Evolutionary conservation across 1,284 basidiomycete genomes (phyloP).

Genomic region (Cryptococcus sp.): DNA sequence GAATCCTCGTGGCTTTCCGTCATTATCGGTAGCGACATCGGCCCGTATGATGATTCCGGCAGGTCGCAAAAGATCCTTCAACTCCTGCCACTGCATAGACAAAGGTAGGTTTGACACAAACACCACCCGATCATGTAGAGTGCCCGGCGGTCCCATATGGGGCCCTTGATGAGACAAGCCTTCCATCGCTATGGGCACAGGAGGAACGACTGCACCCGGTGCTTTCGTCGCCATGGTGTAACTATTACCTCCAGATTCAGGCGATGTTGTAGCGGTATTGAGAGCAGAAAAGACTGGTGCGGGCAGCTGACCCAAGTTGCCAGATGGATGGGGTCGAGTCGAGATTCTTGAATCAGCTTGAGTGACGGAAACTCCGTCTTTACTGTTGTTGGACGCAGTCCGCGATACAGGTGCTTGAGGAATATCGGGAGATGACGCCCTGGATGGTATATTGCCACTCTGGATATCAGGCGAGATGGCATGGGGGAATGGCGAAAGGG

Average conservation of each 20-base stretch:
- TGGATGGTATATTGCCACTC: not conserved
- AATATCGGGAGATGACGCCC: not conserved
- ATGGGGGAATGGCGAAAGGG: not conserved
- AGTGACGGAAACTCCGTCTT: not conserved
- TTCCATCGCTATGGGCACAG: constrained; percentile 22
- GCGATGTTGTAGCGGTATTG: constrained; percentile 13
- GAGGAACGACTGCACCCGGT: not conserved
- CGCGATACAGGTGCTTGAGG: not conserved
- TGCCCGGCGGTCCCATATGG: constrained; percentile 35
- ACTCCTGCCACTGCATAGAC: constrained; percentile 95
- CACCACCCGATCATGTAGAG: constrained; percentile 53
- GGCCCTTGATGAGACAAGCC: constrained; percentile 32
- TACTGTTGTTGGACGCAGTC: not conserved
- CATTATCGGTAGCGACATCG: constrained; percentile 79
- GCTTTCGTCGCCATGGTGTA: not conserved
- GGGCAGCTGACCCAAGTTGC: constrained; percentile 22
- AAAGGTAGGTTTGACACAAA: constrained; percentile 79
- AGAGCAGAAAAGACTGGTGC: constrained; percentile 18
- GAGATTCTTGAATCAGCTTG: not conserved
- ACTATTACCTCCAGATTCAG: not conserved
- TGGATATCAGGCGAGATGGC: not conserved
- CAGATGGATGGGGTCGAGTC: constrained; percentile 18
- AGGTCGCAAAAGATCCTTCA: constrained; percentile 86
- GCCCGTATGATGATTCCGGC: constrained; percentile 81
- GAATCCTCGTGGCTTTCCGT: constrained; percentile 79